phyloP scores from a whole-genome alignment of 2,329 filamentous ascomycete species.

The Tolypocladium tundrense region DNA sequence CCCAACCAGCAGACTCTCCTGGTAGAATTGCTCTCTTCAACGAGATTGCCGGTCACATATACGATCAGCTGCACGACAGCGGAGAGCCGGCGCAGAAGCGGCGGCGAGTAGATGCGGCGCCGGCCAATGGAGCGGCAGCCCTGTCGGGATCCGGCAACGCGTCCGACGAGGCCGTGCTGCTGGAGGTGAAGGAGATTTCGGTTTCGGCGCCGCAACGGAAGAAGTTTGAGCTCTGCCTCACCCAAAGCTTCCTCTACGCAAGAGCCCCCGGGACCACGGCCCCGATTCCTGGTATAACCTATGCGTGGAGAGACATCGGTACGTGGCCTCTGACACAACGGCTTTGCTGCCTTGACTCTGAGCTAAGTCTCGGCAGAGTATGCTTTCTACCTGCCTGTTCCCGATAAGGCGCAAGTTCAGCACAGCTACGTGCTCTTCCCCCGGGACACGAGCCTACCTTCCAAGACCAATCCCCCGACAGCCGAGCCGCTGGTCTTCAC shows the following conservation, averaged over 20 bases:
- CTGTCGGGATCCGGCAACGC: conserved; percentile 17
- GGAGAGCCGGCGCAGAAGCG: conserved; percentile 41
- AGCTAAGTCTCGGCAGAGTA: conserved; percentile 34
- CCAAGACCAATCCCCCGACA: conserved; percentile 30
- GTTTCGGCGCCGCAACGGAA: conserved; percentile 58
- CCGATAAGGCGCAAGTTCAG: conserved; percentile 55
- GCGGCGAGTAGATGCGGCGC: conserved; percentile 36
- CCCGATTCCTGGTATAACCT: conserved; percentile 43
- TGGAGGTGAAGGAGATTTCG: conserved; percentile 56
- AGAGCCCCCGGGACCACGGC: conserved; percentile 38
- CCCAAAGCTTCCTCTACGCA: conserved; percentile 47
- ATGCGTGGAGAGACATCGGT: conserved; percentile 55
- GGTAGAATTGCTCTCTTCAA: conserved; percentile 43
- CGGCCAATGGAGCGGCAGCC: conserved; percentile 10
- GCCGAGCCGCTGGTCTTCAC: conserved; percentile 56
- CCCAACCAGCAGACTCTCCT: conserved; percentile 34
- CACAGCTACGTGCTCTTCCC: conserved; percentile 58
- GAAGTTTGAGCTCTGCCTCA: conserved; percentile 57
- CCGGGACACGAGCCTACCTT: conserved; percentile 39
- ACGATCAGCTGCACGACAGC: conserved; percentile 30
- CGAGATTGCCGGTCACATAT: conserved; percentile 40
- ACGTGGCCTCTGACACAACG: conserved; percentile 8
- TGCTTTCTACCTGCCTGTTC: conserved; percentile 53
- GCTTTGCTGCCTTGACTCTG: neutral
- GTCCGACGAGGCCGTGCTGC: conserved; percentile 39